phyloP scores from a whole-genome alignment of 306 rosid species.

The Bauhinia variegata region DNA sequence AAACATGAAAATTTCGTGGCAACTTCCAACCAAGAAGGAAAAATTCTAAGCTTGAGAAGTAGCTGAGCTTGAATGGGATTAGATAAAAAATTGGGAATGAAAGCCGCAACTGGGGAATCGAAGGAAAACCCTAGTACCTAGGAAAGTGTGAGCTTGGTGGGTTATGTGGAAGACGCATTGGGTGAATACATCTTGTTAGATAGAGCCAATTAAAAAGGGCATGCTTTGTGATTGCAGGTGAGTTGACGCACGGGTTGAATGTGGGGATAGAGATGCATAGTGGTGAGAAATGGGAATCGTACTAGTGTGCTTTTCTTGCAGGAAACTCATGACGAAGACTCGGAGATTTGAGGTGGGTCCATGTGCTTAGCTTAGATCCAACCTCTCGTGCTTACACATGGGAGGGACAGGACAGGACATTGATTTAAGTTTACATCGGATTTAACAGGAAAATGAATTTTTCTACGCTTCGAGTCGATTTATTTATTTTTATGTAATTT shows the following conservation, averaged over 20 bases:
- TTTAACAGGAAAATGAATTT: no score
- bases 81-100: background rate
- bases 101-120: slow-evolving; percentile 5
- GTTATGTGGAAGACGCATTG: slow-evolving; percentile 13
- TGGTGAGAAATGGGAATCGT: background rate
- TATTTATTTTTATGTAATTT: no score
- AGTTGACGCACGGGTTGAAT: background rate
- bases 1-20: slow-evolving; percentile 17
- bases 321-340: slow-evolving; percentile 8
- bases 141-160: background rate
- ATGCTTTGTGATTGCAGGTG: slow-evolving; percentile 4
- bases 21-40: background rate
- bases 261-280: slow-evolving; percentile 17
- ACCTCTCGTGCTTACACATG: background rate
- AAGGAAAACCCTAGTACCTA: slow-evolving; percentile 19
- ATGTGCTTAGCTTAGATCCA: slow-evolving; percentile 6
- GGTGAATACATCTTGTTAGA: background rate
- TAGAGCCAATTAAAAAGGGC: slow-evolving; percentile 24
- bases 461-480: no score
- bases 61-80: background rate
- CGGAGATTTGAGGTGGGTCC: slow-evolving; percentile 14
- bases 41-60: slow-evolving; percentile 1
- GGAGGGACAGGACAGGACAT: background rate
- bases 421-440: background rate
- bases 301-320: slow-evolving; percentile 28